Base-by-base conservation (phyloP, 495 filamentous ascomycete genomes). In the Durotheca rogersii region DNA sequence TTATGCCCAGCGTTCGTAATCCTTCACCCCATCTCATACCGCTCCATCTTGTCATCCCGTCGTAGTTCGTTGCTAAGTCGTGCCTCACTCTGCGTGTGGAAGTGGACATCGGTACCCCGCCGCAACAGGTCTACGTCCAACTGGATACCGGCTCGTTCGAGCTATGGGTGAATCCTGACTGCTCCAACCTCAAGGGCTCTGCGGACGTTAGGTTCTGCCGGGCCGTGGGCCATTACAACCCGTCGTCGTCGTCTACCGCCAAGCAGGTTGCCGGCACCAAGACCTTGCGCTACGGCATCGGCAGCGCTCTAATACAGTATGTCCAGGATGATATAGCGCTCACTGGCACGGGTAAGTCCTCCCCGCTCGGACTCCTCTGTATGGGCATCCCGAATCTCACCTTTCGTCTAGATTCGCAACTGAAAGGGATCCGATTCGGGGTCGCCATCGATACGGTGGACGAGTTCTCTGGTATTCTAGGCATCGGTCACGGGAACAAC, bases 121-220 rank as follows among this genome's bases (percentile, higher is more conserved):
- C 71, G 9, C 74, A 77, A 40, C 57, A 67, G 9, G 67, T 74
- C 10, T 76, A 63, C 54, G 72, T 73, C 5, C 74, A 77, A 58
- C 47, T 77, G 32, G 74, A 77, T 47, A 77, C 74, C 4, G 74
- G 73, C 17, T 76, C 73, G 7, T 76, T 76, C 53, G 73, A 77
- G 59, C 60, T 77, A 5, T 77, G 73, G 74, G 74, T 77, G 16
- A 77, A 77, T 49, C 74, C 74, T 0, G 67, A 74, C 52, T 77
- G 73, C 47, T 60, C 59, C 6, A 61, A 55, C 9, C 65, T 77
- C 16, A 12, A 42, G 11, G 59, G 59, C 2, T 51, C 53, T 3
- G 46, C 63, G 5, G 72, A 76, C 33, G 54, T 64, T 3, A 61
- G 48, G 36, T 77, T 77, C 47, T 77, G 74, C 60, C 43, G 61